phyloP scores from a whole-genome alignment of 2,329 filamentous ascomycete genomes.

The Pleurostoma richardsiae region DNA sequence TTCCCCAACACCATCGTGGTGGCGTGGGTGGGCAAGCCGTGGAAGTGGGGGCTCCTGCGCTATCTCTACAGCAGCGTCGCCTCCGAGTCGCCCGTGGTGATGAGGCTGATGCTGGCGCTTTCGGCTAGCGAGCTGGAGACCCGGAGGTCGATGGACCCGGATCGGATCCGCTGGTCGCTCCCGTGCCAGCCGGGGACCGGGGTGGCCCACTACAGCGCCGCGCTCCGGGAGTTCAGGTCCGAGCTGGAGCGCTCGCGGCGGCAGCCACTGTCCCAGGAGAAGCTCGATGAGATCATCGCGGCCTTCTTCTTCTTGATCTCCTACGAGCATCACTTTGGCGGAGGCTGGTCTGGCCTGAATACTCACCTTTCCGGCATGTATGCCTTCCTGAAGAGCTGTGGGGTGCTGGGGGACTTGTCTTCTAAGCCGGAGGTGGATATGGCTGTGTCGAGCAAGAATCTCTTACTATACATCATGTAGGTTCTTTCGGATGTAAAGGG shows the following conservation, averaged over 20 bases:
- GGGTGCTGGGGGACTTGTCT: background rate
- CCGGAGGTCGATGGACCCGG: background rate
- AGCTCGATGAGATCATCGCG: background rate
- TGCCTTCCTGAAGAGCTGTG: background rate
- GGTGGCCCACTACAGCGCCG: background rate
- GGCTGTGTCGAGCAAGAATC: background rate
- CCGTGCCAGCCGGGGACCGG: background rate
- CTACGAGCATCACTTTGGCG: background rate
- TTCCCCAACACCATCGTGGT: background rate
- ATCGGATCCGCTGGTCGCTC: background rate
- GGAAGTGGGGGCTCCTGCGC: background rate
- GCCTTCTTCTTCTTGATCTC: background rate
- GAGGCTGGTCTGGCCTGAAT: background rate
- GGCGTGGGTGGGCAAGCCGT: background rate
- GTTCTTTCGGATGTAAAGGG: background rate
- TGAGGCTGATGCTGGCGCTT: background rate
- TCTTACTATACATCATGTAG: background rate
- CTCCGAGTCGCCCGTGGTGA: background rate
- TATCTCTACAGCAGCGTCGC: constrained; percentile 1
- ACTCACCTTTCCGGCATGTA: background rate
- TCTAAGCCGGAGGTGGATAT: background rate
- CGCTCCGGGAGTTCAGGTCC: background rate
- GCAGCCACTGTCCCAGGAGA: background rate
- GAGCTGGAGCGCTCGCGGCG: background rate
- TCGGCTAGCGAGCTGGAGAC: background rate